Percentiles rank a stretch among this genome's conserved stretches.
phyloP scores from a whole-genome alignment of 495 filamentous ascomycete genomes.

The Daldinia grandis region DNA sequence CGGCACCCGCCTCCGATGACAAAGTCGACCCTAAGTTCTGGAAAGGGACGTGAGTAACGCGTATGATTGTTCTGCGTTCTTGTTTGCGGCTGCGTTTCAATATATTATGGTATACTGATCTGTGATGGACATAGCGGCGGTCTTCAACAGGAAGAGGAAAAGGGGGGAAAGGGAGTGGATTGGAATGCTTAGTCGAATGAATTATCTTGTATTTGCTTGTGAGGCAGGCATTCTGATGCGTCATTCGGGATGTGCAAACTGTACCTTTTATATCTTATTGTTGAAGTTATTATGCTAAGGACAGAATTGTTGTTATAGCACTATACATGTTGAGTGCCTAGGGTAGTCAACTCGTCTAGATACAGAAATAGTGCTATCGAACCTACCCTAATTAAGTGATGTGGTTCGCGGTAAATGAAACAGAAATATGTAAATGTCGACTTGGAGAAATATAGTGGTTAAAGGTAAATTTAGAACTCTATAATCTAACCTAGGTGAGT shows the following conservation, averaged over 20 bases:
- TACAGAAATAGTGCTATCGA: not conserved
- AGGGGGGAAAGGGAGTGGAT: constrained; percentile 15
- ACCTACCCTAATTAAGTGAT: not conserved
- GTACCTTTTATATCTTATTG: not conserved
- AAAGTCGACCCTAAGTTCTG: constrained; percentile 62
- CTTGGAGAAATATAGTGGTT: not conserved
- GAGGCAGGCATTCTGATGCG: not conserved
- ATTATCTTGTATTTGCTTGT: not conserved
- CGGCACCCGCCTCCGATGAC: constrained; percentile 48
- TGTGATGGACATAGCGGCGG: constrained; percentile 32
- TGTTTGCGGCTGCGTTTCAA: not conserved
- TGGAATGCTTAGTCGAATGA: constrained; percentile 37
- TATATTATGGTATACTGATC: constrained; percentile 8
- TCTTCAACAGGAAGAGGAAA: constrained; percentile 13
- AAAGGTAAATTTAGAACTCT: no score
- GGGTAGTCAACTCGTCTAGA: no score
- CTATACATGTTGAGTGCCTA: no score
- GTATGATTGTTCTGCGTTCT: not conserved
- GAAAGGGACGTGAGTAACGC: constrained; percentile 46
- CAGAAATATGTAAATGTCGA: not conserved
- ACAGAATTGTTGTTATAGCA: not conserved
- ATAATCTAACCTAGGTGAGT: no score
- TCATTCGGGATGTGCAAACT: not conserved
- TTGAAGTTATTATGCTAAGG: not conserved
- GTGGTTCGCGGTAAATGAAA: not conserved